Base-by-base conservation (phyloP, 2,329 filamentous ascomycete genomes). In the Aspergillus ochraceoroseus region DNA sequence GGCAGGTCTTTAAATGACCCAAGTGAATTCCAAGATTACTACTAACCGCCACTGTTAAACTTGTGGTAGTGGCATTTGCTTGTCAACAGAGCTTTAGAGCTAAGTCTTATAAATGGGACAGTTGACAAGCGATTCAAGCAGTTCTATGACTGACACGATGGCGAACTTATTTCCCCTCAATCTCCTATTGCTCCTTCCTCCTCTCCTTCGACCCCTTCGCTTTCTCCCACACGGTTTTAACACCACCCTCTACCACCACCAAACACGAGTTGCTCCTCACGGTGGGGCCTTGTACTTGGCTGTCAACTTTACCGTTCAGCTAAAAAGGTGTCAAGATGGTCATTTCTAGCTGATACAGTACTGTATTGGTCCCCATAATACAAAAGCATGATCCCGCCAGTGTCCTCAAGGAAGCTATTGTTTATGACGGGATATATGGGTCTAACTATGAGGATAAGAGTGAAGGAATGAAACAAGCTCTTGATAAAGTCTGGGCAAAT, bases 361-460 rank as follows among this genome's bases (percentile, higher is more conserved):
- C 11, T 45, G 7, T 3, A 32, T 32, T 44, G 41, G 41, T 4
- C 23, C 32, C 35, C 26, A 33, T 38, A 14, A 26, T 44, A 30
- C 35, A 38, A 35, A 15, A 35, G 6, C 17, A 9, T 32, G 20
- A 4, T 26, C 5, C 25, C n/a, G 25, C 43, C 26, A 30, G 32
- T 18, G 29, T 38, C n/a, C 29, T 41, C 29, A 44, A 44, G 26
- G 18, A 23, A 26, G 41, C 41, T 39, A 32, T 42, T 29, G 18
- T 27, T 29, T 26, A 11, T 38, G 31, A 35, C 15, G 35, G 35
- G 7, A 17, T 44, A 8, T 39, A 34, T 18, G 2, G 27, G 23
- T 44, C 33, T 33, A 31, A 13, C 26, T 41, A 38, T 47, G 7
- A 9, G 23, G 22, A 22, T 19, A 35, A 38, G 33, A 38, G 15